These are phyloP conservation scores for Xeromyces bisporus DNA, from an alignment of 495 filamentous ascomycete genomes.

Conservation along the genomic window DNA sequence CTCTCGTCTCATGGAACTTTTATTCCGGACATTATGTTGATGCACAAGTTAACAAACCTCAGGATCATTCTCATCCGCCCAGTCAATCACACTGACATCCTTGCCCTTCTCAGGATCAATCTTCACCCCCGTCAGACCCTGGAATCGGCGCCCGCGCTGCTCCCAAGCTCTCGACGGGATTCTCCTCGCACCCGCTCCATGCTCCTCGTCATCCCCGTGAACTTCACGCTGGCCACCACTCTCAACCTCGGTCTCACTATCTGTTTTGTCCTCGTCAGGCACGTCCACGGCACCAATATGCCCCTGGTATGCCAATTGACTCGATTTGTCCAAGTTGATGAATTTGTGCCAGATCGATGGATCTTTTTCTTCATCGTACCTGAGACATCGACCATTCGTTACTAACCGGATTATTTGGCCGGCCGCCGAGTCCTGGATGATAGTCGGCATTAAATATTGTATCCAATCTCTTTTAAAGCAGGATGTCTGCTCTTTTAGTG, in stretches of 20 bases:
- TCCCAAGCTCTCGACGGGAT: conserved; percentile 2
- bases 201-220: conserved; percentile 1
- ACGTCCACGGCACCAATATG: no score
- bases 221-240: conserved; percentile 6
- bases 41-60: no score
- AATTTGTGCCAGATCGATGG: conserved; percentile 17
- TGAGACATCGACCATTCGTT: conserved; percentile 7
- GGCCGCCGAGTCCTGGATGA: conserved; percentile 12
- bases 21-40: no score
- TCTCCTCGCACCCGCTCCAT: background rate
- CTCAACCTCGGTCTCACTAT: no score
- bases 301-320: conserved; percentile 17
- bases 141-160: background rate
- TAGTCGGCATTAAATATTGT: conserved; percentile 12
- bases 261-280: no score
- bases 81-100: conserved; percentile 16
- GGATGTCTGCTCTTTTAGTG: no score
- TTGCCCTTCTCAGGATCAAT: conserved; percentile 19
- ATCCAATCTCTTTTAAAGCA: no score
- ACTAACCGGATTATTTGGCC: conserved; percentile 14
- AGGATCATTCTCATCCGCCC: conserved; percentile 17
- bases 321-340: conserved; percentile 11
- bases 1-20: no score
- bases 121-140: conserved; percentile 7
- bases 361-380: conserved; percentile 17